Conservation (phyloP, 2,329 filamentous ascomycete species). For the Fusarium sp. region DNA sequence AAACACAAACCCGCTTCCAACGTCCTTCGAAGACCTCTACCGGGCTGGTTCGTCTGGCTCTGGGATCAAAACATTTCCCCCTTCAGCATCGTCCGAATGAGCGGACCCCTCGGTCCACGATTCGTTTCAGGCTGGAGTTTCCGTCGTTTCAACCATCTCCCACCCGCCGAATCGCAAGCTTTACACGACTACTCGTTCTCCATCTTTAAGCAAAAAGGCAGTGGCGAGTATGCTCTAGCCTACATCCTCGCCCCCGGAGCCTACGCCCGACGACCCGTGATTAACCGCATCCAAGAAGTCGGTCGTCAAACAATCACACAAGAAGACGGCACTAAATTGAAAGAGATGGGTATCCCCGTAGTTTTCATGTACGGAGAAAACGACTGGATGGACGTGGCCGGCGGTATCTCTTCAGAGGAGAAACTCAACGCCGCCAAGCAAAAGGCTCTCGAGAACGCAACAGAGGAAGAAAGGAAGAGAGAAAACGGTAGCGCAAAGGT, state of each 20-base stretch:
- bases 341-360: conserved; percentile 79
- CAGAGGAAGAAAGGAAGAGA: conserved; percentile 72
- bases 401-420: conserved; percentile 82
- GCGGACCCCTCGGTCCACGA: conserved; percentile 89
- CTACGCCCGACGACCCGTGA: conserved; percentile 87
- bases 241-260: conserved; percentile 95
- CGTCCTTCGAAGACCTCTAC: conserved; percentile 68
- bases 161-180: conserved; percentile 80
- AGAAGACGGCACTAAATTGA: conserved; percentile 44
- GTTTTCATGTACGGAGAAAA: conserved; percentile 97
- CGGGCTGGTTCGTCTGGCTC: conserved; percentile 89
- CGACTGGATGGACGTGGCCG: conserved; percentile 98
- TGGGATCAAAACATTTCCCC: conserved; percentile 98
- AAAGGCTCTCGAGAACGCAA: conserved; percentile 70
- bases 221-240: conserved; percentile 91
- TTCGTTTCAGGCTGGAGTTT: conserved; percentile 96
- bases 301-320: conserved; percentile 74
- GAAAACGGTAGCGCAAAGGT: conserved; percentile 89
- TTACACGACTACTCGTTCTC: conserved; percentile 95
- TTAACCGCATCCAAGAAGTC: conserved; percentile 86
- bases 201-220: conserved; percentile 91
- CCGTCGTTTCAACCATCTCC: conserved; percentile 90
- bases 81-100: conserved; percentile 88
- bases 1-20: conserved; percentile 50
- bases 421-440: conserved; percentile 77